phyloP scores from a whole-genome alignment of 177 flowering plant genomes.

The Tripterygium wilfordii region DNA sequence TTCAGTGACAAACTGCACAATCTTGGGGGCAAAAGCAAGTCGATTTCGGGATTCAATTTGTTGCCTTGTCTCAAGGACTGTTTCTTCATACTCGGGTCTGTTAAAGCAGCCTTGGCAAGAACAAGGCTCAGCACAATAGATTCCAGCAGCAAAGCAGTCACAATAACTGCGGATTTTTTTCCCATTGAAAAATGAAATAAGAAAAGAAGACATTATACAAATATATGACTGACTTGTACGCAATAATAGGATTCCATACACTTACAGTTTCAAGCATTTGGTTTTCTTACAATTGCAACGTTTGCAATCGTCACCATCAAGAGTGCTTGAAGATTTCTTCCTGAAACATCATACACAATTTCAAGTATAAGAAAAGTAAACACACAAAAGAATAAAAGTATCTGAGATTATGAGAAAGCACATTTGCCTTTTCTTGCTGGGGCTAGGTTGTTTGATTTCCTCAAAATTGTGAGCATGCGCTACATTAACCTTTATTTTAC shows the following conservation, averaged over 20 bases:
- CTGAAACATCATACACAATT: conserved; percentile 24
- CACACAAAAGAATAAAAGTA: too few relatives aligned
- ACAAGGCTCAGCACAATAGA: conserved; percentile 65
- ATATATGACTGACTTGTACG: background rate
- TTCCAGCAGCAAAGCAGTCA: conserved; percentile 84
- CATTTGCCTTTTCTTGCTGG: conserved; percentile 51
- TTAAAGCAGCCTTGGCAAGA: conserved; percentile 70
- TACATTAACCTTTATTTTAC: conserved; percentile 16
- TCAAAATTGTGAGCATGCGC: conserved; percentile 24
- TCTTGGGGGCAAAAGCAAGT: conserved; percentile 83
- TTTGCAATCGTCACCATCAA: conserved; percentile 47
- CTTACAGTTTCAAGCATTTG: conserved; percentile 82
- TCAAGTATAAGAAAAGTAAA: too few relatives aligned
- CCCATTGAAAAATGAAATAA: too few relatives aligned
- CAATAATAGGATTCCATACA: too few relatives aligned
- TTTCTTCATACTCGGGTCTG: conserved; percentile 60
- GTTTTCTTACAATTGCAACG: conserved; percentile 72
- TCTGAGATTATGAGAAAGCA: too few relatives aligned
- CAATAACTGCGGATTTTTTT: too few relatives aligned
- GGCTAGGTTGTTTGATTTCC: conserved; percentile 34
- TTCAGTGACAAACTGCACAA: conserved; percentile 20
- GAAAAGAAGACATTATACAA: background rate
- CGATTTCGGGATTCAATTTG: conserved; percentile 76
- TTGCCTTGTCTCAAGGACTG: conserved; percentile 48
- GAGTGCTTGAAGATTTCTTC: conserved; percentile 32